These are phyloP conservation scores for Ambrosia hybrid DNA, from an alignment of 140 eudicot species.

Conservation along the genomic window DNA sequence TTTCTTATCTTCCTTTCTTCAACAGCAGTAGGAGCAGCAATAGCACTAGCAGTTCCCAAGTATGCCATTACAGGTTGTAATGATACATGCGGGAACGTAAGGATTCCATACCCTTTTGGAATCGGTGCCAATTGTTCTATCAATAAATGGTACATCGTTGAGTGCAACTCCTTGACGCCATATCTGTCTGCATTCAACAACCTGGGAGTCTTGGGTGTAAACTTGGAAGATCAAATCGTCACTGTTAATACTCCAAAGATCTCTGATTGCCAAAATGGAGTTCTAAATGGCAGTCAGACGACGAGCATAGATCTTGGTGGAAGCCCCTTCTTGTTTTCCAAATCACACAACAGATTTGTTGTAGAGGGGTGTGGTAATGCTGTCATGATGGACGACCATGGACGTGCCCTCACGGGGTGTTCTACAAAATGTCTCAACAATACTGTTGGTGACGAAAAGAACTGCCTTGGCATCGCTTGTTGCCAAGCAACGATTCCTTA, in stretches of 20 bases:
- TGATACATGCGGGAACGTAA: background rate
- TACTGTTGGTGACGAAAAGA: background rate
- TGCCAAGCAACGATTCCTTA: constrained; percentile 11
- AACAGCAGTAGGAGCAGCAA: background rate
- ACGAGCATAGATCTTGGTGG: background rate
- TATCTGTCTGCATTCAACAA: background rate
- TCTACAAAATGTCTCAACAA: background rate
- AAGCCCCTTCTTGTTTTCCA: constrained; percentile 14
- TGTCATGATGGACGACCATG: background rate
- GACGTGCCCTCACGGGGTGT: constrained; percentile 1
- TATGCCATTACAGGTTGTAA: background rate
- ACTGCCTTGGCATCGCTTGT: constrained; percentile 4
- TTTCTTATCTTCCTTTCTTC: background rate
- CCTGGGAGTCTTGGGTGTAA: background rate
- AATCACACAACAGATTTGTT: background rate
- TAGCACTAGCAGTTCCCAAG: background rate
- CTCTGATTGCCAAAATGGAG: background rate
- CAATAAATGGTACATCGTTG: background rate
- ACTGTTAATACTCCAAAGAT: background rate
- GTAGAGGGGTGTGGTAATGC: constrained; percentile 25
- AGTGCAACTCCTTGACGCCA: background rate
- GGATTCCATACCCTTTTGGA: background rate
- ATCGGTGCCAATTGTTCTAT: background rate
- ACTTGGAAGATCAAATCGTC: background rate
- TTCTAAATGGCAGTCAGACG: background rate